Evolutionary conservation across 2,329 filamentous ascomycete species (phyloP).

Genomic region (Penicillium sp.): DNA sequence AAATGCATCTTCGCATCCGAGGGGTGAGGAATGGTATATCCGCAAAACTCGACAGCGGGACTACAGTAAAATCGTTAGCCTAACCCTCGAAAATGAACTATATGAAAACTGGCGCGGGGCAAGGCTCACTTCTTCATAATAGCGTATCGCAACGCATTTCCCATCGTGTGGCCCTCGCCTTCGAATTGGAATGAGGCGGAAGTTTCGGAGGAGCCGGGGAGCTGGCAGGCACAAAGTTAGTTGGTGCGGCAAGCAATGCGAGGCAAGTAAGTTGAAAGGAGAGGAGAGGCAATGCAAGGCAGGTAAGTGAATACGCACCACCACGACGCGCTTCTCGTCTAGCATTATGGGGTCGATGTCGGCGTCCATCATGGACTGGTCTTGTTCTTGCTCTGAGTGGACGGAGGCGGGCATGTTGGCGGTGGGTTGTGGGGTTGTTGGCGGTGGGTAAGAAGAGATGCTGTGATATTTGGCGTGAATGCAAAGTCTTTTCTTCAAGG

Average conservation of each 20-base stretch:
- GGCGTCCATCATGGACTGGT: conserved; percentile 48
- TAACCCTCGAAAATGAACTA: too few species aligned
- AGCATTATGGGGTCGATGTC: conserved; percentile 25
- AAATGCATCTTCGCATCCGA: conserved; percentile 97
- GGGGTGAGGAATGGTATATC: conserved; percentile 96
- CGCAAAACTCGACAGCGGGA: conserved; percentile 95
- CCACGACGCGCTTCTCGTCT: conserved; percentile 61
- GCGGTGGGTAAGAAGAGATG: too few species aligned
- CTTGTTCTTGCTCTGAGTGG: conserved; percentile 38
- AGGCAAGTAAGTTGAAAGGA: not conserved
- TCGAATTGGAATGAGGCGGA: conserved; percentile 95
- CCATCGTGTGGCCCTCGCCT: conserved; percentile 91
- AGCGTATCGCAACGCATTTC: conserved; percentile 90
- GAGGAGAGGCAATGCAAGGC: too few species aligned
- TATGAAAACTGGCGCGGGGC: too few species aligned
- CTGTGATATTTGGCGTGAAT: too few species aligned
- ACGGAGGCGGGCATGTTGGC: conserved; percentile 42
- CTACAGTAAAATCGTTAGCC: conserved; percentile 55
- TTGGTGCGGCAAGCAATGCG: not conserved
- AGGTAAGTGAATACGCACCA: too few species aligned
- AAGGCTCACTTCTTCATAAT: conserved; percentile 99
- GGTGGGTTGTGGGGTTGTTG: not conserved
- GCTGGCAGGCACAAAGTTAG: conserved; percentile 53
- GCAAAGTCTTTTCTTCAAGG: too few species aligned
- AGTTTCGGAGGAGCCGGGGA: conserved; percentile 80